Percentiles rank a stretch among this genome's conserved stretches.
These are phyloP conservation scores for Kwoniella shivajii DNA, from an alignment of 1,284 basidiomycete species.

Conservation along the genomic window DNA sequence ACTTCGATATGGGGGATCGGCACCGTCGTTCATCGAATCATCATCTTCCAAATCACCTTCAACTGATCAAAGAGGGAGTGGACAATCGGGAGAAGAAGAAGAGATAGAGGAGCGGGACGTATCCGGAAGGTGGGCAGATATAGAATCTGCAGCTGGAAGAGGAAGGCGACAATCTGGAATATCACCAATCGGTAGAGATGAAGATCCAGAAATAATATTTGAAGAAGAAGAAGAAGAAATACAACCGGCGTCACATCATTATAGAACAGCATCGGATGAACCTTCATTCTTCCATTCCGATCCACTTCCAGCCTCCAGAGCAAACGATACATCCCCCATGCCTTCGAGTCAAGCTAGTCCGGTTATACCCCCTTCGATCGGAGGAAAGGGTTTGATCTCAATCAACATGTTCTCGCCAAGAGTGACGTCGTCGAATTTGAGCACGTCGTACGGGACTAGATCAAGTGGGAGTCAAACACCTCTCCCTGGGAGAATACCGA, in stretches of 20 bases:
- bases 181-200: constrained; percentile 11
- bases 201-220: constrained; percentile 25
- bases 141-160: constrained; percentile 18
- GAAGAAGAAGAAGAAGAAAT: constrained; percentile 31
- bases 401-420: constrained; percentile 14
- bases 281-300: constrained; percentile 18
- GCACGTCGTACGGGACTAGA: constrained; percentile 5
- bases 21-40: constrained; percentile 49
- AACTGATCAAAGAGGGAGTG: constrained; percentile 2
- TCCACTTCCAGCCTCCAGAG: not conserved
- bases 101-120: constrained; percentile 16
- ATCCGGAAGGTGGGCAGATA: constrained; percentile 15
- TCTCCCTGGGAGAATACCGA: not conserved
- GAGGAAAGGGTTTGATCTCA: constrained; percentile 4
- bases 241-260: not conserved
- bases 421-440: not conserved
- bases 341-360: not conserved
- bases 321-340: not conserved
- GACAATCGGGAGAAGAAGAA: not conserved
- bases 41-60: constrained; percentile 14
- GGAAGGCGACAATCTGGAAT: not conserved
- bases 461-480: constrained; percentile 10
- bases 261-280: constrained; percentile 11
- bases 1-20: constrained; percentile 44
- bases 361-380: not conserved